A percentile compares a stretch with the other conserved stretches of the same genome.
Evolutionary conservation across 2,329 filamentous ascomycete genomes (phyloP).

Genomic region (Aspergillus amoenus): DNA sequence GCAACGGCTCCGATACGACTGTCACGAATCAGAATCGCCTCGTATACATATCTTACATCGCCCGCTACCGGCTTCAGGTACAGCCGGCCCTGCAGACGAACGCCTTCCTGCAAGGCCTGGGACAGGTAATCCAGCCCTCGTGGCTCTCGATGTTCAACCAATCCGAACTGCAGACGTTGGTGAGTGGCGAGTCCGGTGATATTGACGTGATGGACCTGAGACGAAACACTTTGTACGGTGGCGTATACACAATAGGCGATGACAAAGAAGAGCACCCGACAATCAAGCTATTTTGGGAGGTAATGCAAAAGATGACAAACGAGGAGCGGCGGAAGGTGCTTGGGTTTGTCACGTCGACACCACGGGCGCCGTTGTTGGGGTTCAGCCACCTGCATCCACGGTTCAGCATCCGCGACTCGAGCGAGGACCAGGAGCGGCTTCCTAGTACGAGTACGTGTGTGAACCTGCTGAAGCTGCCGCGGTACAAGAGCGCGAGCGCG

Average conservation of each 20-base stretch:
- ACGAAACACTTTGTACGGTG: conserved; percentile 80
- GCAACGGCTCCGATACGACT: conserved; percentile 69
- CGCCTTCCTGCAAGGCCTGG: conserved; percentile 83
- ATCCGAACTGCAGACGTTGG: conserved; percentile 85
- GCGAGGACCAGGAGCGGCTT: conserved; percentile 71
- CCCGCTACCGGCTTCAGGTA: conserved; percentile 77
- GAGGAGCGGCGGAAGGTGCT: conserved; percentile 79
- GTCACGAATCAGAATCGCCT: conserved; percentile 92
- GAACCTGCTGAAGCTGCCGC: conserved; percentile 87
- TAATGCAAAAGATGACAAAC: conserved; percentile 75
- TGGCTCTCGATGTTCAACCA: conserved; percentile 99
- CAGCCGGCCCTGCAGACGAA: conserved; percentile 80
- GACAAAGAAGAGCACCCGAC: conserved; percentile 84
- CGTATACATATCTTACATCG: conserved; percentile 91
- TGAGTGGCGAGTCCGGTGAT: conserved; percentile 80
- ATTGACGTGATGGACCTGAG: conserved; percentile 87
- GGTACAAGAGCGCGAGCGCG: conserved; percentile 65
- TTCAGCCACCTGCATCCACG: conserved; percentile 81
- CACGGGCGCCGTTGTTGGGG: conserved; percentile 82
- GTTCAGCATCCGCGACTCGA: conserved; percentile 87
- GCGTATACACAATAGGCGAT: conserved; percentile 85
- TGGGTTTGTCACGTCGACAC: conserved; percentile 94
- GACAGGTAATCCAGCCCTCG: conserved; percentile 81
- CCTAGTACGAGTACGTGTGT: conserved; percentile 96
- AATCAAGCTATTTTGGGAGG: conserved; percentile 85